phyloP scores from a whole-genome alignment of 306 rosid genomes.

The Medicago arabica region DNA sequence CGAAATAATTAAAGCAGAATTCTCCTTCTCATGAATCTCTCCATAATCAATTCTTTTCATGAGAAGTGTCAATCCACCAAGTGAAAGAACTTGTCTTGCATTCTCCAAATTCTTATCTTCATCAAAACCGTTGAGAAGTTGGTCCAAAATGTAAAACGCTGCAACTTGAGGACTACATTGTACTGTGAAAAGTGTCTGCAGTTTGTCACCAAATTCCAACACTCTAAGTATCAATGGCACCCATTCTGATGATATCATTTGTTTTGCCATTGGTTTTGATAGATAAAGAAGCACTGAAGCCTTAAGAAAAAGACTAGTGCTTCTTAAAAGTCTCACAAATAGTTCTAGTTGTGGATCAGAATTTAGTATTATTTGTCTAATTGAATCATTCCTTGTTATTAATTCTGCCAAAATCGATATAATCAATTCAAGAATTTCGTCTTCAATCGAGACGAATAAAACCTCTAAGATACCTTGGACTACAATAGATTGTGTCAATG shows the following conservation, averaged over 20 bases:
- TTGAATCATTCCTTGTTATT: conserved; percentile 45
- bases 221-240: conserved; percentile 82
- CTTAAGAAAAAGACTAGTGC: conserved; percentile 73
- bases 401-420: conserved; percentile 76
- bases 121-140: conserved; percentile 82
- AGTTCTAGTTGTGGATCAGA: conserved; percentile 80
- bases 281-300: conserved; percentile 79
- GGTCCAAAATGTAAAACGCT: conserved; percentile 79
- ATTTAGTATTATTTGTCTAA: conserved; percentile 60
- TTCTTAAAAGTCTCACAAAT: conserved; percentile 71
- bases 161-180: conserved; percentile 72
- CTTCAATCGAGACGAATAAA: conserved; percentile 69
- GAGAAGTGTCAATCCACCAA: conserved; percentile 74
- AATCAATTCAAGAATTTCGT: conserved; percentile 73
- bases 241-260: conserved; percentile 83
- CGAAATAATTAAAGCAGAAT: conserved; percentile 52
- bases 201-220: conserved; percentile 75
- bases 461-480: conserved; percentile 82
- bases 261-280: conserved; percentile 75
- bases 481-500: conserved; percentile 58
- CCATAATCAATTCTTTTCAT: conserved; percentile 65
- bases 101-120: conserved; percentile 87
- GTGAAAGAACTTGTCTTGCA: conserved; percentile 73
- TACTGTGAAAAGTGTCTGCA: conserved; percentile 77
- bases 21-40: conserved; percentile 59